phyloP scores from a whole-genome alignment of 306 rosid species.

The Sechiopsis laciniata region DNA sequence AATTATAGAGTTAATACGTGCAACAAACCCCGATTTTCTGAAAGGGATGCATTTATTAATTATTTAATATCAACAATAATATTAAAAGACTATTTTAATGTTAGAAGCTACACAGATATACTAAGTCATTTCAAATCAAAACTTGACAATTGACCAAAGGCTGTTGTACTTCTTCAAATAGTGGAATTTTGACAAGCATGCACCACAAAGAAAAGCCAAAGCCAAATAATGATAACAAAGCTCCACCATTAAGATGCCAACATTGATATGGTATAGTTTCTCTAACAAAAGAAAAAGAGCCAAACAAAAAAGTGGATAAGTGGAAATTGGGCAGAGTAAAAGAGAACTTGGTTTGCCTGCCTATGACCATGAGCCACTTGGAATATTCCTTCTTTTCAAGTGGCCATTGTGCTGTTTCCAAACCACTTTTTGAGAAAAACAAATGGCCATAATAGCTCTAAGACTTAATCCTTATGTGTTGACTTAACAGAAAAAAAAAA shows the following conservation, averaged over 20 bases:
- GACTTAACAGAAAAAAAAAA: too few relatives aligned
- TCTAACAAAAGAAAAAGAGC: not conserved
- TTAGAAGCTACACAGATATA: not conserved
- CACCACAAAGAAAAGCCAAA: not conserved
- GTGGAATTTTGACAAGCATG: not conserved
- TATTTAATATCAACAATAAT: too few relatives aligned
- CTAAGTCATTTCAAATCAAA: not conserved
- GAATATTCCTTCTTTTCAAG: not conserved
- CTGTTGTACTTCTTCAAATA: too few relatives aligned
- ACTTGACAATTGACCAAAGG: too few relatives aligned
- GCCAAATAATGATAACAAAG: too few relatives aligned
- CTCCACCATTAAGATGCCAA: not conserved
- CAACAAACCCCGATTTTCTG: too few relatives aligned
- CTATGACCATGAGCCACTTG: not conserved
- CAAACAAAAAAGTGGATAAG: not conserved
- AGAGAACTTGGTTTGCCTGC: not conserved
- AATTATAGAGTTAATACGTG: too few relatives aligned
- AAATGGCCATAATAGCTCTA: too few relatives aligned
- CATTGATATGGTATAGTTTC: not conserved
- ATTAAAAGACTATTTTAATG: too few relatives aligned
- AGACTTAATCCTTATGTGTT: too few relatives aligned
- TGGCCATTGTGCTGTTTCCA: slow-evolving; percentile 5
- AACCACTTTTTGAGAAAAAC: not conserved
- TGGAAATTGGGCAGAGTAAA: not conserved
- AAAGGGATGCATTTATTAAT: too few relatives aligned